A percentile compares a stretch with the other conserved stretches of the same genome.
phyloP scores from a whole-genome alignment of 352 stramenopile species.

The Phytopythium cucurbitacearum region DNA sequence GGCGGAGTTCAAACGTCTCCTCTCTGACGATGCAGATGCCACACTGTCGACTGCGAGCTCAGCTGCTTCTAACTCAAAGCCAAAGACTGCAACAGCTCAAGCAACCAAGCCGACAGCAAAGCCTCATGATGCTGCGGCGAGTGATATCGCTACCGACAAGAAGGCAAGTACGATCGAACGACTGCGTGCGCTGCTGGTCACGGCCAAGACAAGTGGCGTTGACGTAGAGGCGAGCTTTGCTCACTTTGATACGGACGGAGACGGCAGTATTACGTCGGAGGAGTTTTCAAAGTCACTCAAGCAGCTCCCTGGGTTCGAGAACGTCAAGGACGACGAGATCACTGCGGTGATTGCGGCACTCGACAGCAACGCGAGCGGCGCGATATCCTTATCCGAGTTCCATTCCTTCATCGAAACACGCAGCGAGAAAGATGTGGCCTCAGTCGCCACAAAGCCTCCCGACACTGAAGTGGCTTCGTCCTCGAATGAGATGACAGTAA shows the following conservation, averaged over 20 bases:
- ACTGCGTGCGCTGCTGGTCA: conserved; percentile 24
- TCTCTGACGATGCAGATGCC: conserved; percentile 7
- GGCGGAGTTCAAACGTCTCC: conserved; percentile 58
- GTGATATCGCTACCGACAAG: not conserved
- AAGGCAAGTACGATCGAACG: conserved; percentile 11
- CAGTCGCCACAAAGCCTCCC: not conserved
- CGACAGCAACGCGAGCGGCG: conserved; percentile 48
- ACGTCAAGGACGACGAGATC: conserved; percentile 27
- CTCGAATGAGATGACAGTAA: not conserved
- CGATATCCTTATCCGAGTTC: conserved; percentile 61
- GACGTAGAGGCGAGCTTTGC: conserved; percentile 40
- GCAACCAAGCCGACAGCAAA: not conserved
- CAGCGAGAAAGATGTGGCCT: not conserved
- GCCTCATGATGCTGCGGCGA: not conserved
- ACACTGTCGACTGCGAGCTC: not conserved
- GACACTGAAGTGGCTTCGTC: not conserved
- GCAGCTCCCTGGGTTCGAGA: conserved; percentile 39
- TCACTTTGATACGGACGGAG: conserved; percentile 49
- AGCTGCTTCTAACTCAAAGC: not conserved
- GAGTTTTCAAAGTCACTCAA: conserved; percentile 49
- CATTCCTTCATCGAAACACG: conserved; percentile 13
- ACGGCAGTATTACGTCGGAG: conserved; percentile 33
- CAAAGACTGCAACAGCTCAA: not conserved
- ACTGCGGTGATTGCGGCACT: conserved; percentile 31
- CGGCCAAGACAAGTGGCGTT: conserved; percentile 23